Evolutionary conservation across 441 rosid genomes (phyloP).

Genomic region (Syzygium malaccense): DNA sequence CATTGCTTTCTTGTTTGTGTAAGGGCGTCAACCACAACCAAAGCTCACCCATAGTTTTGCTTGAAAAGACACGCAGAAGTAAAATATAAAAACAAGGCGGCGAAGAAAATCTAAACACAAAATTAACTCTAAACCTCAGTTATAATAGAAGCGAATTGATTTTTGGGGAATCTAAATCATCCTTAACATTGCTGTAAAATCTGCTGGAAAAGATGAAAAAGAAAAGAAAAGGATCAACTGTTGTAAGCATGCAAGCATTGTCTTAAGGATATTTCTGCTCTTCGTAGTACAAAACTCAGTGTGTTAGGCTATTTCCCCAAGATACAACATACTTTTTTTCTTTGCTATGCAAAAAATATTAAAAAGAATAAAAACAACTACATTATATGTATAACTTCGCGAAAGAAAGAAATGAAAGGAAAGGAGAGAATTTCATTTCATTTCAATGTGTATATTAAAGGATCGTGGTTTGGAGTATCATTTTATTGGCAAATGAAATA

Average conservation of each 20-base stretch:
- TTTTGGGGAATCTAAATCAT: background rate
- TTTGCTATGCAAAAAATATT: background rate
- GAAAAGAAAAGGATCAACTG: fast-evolving
- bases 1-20: background rate
- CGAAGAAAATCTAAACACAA: background rate
- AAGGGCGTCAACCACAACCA: background rate
- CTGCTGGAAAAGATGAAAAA: background rate
- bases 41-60: background rate
- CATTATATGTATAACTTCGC: background rate
- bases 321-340: background rate
- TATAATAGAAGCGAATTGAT: background rate
- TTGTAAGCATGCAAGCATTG: background rate
- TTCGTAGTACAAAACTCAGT: fast-evolving
- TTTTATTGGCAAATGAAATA: background rate
- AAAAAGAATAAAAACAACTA: fast-evolving
- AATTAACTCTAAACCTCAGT: background rate
- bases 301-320: too few species aligned
- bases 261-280: too few species aligned
- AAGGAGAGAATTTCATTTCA: background rate
- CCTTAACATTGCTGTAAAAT: background rate
- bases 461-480: background rate
- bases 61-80: background rate
- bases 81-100: background rate
- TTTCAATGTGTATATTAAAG: background rate
- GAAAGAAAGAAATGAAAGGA: background rate